Percentiles rank a stretch among this genome's conserved stretches.
phyloP scores from a whole-genome alignment of 345 rosid species.

The Populus ilicifolia region DNA sequence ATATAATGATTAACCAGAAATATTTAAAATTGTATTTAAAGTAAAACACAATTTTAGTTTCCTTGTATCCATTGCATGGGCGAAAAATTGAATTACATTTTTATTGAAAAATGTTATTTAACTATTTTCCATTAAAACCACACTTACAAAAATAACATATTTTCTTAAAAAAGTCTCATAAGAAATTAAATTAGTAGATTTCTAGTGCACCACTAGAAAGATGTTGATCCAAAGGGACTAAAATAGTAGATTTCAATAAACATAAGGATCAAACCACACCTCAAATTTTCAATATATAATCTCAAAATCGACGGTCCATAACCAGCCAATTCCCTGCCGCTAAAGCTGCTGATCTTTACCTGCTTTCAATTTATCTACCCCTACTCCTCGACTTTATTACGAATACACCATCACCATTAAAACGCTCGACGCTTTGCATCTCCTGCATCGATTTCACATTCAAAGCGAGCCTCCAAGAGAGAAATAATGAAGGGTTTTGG shows the following conservation, averaged over 20 bases:
- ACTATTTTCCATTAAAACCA: no score
- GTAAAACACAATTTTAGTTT: no score
- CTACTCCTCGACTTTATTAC: not conserved
- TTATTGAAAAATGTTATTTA: no score
- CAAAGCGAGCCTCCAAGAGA: not conserved
- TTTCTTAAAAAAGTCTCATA: no score
- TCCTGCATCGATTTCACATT: not conserved
- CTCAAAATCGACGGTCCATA: not conserved
- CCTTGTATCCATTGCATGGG: no score
- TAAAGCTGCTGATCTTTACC: not conserved
- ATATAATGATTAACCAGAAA: no score
- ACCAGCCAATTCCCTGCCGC: not conserved
- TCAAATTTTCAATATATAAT: not conserved
- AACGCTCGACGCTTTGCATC: not conserved
- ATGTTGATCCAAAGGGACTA: not conserved
- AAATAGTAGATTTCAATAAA: not conserved
- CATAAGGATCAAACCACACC: not conserved
- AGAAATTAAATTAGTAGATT: no score
- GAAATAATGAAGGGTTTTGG: conserved; percentile 19
- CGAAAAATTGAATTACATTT: no score
- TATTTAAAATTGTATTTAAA: no score
- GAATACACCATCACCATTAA: not conserved
- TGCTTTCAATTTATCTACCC: not conserved
- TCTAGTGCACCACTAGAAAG: no score
- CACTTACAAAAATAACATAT: no score